Evolutionary conservation across 805 yeast species (phyloP).

Genomic region (Candida taoyuanica): DNA sequence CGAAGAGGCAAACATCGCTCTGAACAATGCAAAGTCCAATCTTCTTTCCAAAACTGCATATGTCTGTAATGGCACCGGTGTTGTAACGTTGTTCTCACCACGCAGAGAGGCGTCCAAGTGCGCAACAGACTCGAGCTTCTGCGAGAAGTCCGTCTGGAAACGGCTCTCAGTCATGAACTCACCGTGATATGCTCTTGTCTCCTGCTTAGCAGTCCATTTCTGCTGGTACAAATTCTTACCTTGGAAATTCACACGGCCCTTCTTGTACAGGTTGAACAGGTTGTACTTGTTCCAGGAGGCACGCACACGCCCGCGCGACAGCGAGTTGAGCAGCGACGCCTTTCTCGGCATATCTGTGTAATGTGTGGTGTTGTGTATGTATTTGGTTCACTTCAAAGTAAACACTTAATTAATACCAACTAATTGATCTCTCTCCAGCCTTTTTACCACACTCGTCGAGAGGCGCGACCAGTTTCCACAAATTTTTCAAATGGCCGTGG

Average conservation of each 20-base stretch:
- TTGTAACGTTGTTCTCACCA: constrained; percentile 49
- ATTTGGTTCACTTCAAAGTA: too few relatives aligned
- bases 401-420: too few relatives aligned
- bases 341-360: constrained; percentile 50
- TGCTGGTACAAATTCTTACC: constrained; percentile 80
- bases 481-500: neutral
- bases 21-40: constrained; percentile 82
- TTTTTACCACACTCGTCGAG: neutral
- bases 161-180: constrained; percentile 84
- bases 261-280: constrained; percentile 82
- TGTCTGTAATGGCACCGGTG: constrained; percentile 87
- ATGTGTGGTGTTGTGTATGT: neutral
- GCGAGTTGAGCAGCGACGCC: constrained; percentile 50
- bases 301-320: constrained; percentile 70
- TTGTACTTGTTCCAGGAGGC: constrained; percentile 90
- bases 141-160: constrained; percentile 67
- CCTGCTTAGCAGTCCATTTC: constrained; percentile 87
- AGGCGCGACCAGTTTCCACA: neutral
- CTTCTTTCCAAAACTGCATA: constrained; percentile 85
- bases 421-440: neutral
- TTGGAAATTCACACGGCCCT: constrained; percentile 48
- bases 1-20: constrained; percentile 90
- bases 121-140: constrained; percentile 76
- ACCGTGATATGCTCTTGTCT: constrained; percentile 93
- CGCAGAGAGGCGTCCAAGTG: constrained; percentile 79